A percentile compares a stretch with the other conserved stretches of the same genome.
These are phyloP conservation scores for Rickenella mellea DNA, from an alignment of 768 basidiomycete species.

Conservation along the genomic window DNA sequence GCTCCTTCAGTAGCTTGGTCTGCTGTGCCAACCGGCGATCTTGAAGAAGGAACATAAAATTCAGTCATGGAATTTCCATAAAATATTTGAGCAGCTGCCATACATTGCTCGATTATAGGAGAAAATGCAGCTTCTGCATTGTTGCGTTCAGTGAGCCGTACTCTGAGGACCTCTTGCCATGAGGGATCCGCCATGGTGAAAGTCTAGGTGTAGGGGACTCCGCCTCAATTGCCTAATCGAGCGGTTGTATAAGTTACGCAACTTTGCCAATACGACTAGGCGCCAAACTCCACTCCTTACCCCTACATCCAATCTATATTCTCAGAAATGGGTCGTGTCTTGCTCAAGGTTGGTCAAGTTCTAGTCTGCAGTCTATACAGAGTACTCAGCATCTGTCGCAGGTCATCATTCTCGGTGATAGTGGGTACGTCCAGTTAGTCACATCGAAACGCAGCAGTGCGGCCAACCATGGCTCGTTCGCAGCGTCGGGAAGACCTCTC, in stretches of 20 bases:
- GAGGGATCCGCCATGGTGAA: conserved; percentile 68
- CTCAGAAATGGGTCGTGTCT: conserved; percentile 66
- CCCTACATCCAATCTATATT: conserved; percentile 10
- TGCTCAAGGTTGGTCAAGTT: conserved; percentile 57
- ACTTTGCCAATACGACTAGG: not conserved
- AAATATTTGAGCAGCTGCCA: conserved; percentile 19
- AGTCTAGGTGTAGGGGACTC: too few species aligned
- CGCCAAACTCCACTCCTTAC: conserved; percentile 10
- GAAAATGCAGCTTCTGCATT: conserved; percentile 72
- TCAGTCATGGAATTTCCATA: conserved; percentile 6
- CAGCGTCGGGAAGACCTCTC: conserved; percentile 97
- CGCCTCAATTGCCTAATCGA: too few species aligned
- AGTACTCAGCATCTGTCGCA: conserved; percentile 19
- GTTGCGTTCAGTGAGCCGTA: conserved; percentile 78
- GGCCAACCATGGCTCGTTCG: not conserved
- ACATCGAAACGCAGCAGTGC: not conserved
- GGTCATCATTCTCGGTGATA: conserved; percentile 99
- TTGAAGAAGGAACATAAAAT: conserved; percentile 24
- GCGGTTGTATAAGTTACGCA: too few species aligned
- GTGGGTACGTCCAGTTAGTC: conserved; percentile 52
- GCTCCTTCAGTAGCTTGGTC: conserved; percentile 83
- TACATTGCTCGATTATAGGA: conserved; percentile 89
- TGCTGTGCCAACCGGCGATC: conserved; percentile 89
- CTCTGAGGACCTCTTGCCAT: conserved; percentile 77
- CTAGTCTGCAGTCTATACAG: not conserved